Base-by-base conservation (phyloP, 495 filamentous ascomycete genomes). In the Xylaria telfairii region DNA sequence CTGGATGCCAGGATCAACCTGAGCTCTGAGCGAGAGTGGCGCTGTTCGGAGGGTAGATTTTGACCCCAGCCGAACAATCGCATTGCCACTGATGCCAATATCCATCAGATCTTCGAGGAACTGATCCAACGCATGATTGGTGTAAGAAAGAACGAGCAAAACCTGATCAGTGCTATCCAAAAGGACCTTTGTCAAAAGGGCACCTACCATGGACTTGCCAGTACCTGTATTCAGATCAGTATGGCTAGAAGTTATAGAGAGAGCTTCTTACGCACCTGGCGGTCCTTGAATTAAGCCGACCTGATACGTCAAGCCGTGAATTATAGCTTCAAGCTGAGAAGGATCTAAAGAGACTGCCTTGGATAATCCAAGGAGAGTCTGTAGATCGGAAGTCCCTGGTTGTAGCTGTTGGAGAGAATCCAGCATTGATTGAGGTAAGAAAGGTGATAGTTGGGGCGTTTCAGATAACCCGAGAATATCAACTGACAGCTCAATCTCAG, bases 201-300 rank as follows among this genome's bases (percentile, higher is more conserved):
- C 89, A 0, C 93, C 93, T 41, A 93, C 87, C 69, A 94, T 93
- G 0, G 91, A 93, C 67, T 95, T 95, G 6, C 93, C 93, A 4
- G 92, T 95, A 4, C 92, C 92, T 93, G 54, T 15, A 68, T 61
- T 39, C 54, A 3, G 47, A 13, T 76, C 42, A 72, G 73, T 28
- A 69, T 71, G 49, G 49, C 1, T 9, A 46, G 60, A 4, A 61
- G 19, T 12, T 26, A 28, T 34, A 39, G 28, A 3, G 13, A 1
- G 44, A 41, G 8, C 1, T 56, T 49, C 44, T 17, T 65, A 69
- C 81, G 54, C 83, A 91, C 91, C 92, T 79, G 92, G 92, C 0
- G 93, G 92, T 0, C 93, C 92, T 79, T 95, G 92, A 17, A 94
- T 90, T 1, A 91, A 74, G 73, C 88, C 89, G 4, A 94, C 81